Evolutionary conservation across 2,329 filamentous ascomycete species (phyloP), one percentile per base, ranked within the genome.

Genomic region (Echinosphaeria canescens): DNA sequence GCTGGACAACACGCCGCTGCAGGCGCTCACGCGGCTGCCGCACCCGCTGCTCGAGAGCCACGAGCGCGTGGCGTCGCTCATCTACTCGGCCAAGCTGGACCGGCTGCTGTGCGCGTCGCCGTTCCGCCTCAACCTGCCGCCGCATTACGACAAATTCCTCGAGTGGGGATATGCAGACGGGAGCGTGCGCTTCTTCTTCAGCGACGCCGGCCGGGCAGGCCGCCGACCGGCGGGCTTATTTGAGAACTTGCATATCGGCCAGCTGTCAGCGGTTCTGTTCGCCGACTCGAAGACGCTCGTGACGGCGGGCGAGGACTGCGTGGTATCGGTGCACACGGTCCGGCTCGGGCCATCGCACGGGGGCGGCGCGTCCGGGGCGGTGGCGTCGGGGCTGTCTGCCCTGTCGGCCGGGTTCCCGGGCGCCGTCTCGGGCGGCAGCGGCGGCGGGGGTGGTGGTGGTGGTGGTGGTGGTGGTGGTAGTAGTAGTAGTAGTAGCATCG

Each of bases 91-190:
- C 7, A 88, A 81, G 38, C 60, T 80, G 7, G 84, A 93, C 41
- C 72, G 79, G 10, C 54, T 95, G 4, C 57, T 95, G 4, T 90
- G 76, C 39, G 75, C 81, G 4, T 76, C 79, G 11, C 71, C 82
- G 0, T 81, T 91, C 48, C 66, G 81, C 13, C 59, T 93, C 23
- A 88, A 93, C 40, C 70, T 95, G 10, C 76, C 84, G 1, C 84
- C 85, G 0, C 53, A 56, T 26, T 91, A 81, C 42, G 84, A 95
- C 48, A 82, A 82, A 38, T 92, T 81, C 40, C 63, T 95, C 36
- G 82, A 93, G 50, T 95, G 85, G 85, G 85, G 85, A 2, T 95
- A 90, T 39, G 76, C 80, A 1, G 88, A 98, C 46, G 80, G 79
- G 38, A 90, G 80, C 36, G 65, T 98, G 15, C 75, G 88, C 4